These are phyloP conservation scores for Phytophthora sojae DNA, from an alignment of 352 stramenopile species.

Conservation along the genomic window DNA sequence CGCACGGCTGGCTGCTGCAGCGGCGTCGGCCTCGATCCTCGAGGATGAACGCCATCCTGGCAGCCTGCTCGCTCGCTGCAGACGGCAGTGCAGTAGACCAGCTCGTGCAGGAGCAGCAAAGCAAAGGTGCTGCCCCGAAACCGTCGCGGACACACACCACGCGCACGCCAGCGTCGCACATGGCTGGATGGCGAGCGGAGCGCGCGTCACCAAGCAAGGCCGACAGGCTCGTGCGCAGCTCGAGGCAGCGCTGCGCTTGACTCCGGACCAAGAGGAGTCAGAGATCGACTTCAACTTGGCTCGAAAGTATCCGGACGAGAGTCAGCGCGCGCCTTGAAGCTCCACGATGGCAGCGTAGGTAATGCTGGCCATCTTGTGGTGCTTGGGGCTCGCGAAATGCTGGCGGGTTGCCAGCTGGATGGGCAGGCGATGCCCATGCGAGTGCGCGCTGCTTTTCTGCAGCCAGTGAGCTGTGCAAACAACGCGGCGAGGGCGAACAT, in stretches of 20 bases:
- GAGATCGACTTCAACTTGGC: constrained; percentile 27
- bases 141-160: neutral
- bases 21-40: neutral
- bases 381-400: constrained; percentile 5
- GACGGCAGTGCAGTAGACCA: neutral
- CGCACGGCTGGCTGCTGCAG: neutral
- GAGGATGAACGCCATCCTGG: constrained; percentile 20
- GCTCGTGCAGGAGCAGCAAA: neutral
- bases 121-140: neutral
- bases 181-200: neutral
- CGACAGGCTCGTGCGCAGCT: constrained; percentile 6
- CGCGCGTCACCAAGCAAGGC: constrained; percentile 15
- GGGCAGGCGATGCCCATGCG: neutral
- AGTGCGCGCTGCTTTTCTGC: constrained; percentile 16
- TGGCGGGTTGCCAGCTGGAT: neutral
- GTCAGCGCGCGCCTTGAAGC: constrained; percentile 29
- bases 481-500: neutral
- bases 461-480: neutral
- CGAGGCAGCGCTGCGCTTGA: neutral
- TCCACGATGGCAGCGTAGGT: constrained; percentile 20
- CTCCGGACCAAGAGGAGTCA: constrained; percentile 1
- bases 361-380: constrained; percentile 15
- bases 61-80: neutral
- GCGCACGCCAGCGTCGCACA: neutral
- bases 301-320: constrained; percentile 32